Evolutionary conservation across 2,329 filamentous ascomycete species (phyloP).

Genomic region (Dothideomycetidae sp.): DNA sequence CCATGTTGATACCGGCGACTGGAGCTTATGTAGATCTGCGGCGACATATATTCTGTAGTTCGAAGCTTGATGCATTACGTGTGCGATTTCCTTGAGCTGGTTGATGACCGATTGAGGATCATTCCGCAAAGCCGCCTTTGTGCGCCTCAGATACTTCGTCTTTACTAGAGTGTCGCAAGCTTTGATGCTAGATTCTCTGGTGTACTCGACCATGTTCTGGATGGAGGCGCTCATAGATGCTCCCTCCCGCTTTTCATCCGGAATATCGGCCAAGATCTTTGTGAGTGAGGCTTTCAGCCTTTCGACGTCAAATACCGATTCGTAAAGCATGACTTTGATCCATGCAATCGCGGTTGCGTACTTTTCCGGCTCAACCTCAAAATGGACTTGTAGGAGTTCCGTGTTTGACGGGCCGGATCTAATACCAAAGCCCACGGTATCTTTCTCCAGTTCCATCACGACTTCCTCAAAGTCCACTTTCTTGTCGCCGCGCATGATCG

Average conservation of each 20-base stretch:
- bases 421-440: slow-evolving; percentile 74
- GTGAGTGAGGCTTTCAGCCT: slow-evolving; percentile 49
- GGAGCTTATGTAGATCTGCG: slow-evolving; percentile 61
- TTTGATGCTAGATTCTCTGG: slow-evolving; percentile 60
- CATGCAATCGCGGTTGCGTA: slow-evolving; percentile 71
- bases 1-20: slow-evolving; percentile 67
- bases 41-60: slow-evolving; percentile 81
- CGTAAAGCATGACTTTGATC: slow-evolving; percentile 75
- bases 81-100: slow-evolving; percentile 61
- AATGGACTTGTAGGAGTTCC: slow-evolving; percentile 66
- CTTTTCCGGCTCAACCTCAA: slow-evolving; percentile 79
- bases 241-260: slow-evolving; percentile 80
- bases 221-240: slow-evolving; percentile 47
- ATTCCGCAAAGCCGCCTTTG: slow-evolving; percentile 66
- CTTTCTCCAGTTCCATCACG: slow-evolving; percentile 76
- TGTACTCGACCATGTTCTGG: slow-evolving; percentile 65
- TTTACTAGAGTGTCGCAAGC: slow-evolving; percentile 75
- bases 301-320: slow-evolving; percentile 70
- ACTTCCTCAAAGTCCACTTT: slow-evolving; percentile 80
- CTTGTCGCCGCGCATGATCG: slow-evolving; percentile 62
- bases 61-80: slow-evolving; percentile 62
- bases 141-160: slow-evolving; percentile 70
- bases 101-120: slow-evolving; percentile 60
- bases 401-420: slow-evolving; percentile 58
- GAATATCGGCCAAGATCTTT: slow-evolving; percentile 81